phyloP scores from a whole-genome alignment of 2,329 filamentous ascomycete species.

The Xenoacremonium recifei region DNA sequence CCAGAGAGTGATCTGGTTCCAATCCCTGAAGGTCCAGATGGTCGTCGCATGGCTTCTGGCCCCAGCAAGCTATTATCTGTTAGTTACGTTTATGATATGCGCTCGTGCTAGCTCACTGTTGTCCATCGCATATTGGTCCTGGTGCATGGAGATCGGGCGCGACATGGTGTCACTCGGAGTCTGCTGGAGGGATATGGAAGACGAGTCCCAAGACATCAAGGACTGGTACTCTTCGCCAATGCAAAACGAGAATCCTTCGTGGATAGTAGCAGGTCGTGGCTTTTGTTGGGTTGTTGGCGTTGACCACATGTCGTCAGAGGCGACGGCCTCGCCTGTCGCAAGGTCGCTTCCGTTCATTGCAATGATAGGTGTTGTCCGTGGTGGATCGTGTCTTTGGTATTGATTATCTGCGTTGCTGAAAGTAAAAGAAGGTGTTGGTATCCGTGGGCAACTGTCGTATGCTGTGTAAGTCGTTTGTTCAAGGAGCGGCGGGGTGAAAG shows the following conservation, averaged over 20 bases:
- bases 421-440: conserved; percentile 43
- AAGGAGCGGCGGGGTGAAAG: conserved; percentile 19
- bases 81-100: conserved; percentile 10
- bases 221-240: conserved; percentile 52
- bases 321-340: conserved; percentile 47
- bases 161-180: conserved; percentile 51
- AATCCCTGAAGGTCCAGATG: conserved; percentile 53
- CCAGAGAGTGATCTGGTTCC: conserved; percentile 58
- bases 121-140: conserved; percentile 54
- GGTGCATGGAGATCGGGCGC: conserved; percentile 56
- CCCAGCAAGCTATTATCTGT: conserved; percentile 37
- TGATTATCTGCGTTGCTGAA: conserved; percentile 48
- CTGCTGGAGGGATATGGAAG: conserved; percentile 49
- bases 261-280: conserved; percentile 57
- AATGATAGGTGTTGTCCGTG: conserved; percentile 38
- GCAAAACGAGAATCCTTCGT: conserved; percentile 61
- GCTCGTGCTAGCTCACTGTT: conserved; percentile 40
- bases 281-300: conserved; percentile 52
- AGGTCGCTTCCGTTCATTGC: conserved; percentile 52
- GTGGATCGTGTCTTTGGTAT: conserved; percentile 43
- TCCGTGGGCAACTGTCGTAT: conserved; percentile 17
- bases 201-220: conserved; percentile 57
- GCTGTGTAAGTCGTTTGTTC: conserved; percentile 23
- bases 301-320: conserved; percentile 51
- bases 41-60: conserved; percentile 57